Base-by-base conservation (phyloP, 176 grass and related monocot species). In the Alloteropsis semialata region DNA sequence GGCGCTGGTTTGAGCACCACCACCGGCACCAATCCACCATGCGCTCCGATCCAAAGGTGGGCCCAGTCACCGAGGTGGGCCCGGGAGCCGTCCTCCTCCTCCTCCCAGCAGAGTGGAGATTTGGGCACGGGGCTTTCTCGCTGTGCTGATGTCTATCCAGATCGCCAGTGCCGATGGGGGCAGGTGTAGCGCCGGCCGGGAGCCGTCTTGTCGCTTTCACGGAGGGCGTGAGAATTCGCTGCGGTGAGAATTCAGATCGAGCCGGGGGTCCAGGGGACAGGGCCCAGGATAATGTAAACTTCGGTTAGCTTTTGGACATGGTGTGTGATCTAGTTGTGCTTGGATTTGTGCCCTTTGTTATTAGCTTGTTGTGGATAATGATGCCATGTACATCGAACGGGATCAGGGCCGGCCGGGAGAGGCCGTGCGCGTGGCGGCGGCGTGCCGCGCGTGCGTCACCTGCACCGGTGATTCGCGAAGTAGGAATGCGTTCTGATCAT, bases 81-180 rank as follows among this genome's bases (percentile, higher is more conserved):
- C 69, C n/a, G n/a, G n/a, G n/a, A n/a, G n/a, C n/a, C n/a, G n/a
- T n/a, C n/a, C n/a, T n/a, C n/a, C n/a, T n/a, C n/a, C 53, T 46
- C 59, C 48, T 69, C 78, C 72, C 43, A 22, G 24, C 56, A 14
- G 43, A 43, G 55, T 44, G 57, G 66, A 84, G 57, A 42, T 72
- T 27, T 27, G 4, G 25, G 57, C 85, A 77, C 27, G 44, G 37
- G 27, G 14, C 22, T 48, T 9, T 8, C 57, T 19, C 17, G n/a
- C n/a, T n/a, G n/a, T 66, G 74, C 74, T 54, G 32, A n/a, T 58
- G 67, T 55, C 10, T 65, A 88, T 88, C 86, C 67, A 30, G 6
- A 58, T 46, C 2, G 38, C 43, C 8, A 51, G 15, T 73, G 45
- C 45, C 2, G 9, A 21, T 12, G 16, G 2, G 39, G 1, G 39